Evolutionary conservation across 2,329 filamentous ascomycete species (phyloP).

Genomic region (Stagonosporopsis tanaceti): DNA sequence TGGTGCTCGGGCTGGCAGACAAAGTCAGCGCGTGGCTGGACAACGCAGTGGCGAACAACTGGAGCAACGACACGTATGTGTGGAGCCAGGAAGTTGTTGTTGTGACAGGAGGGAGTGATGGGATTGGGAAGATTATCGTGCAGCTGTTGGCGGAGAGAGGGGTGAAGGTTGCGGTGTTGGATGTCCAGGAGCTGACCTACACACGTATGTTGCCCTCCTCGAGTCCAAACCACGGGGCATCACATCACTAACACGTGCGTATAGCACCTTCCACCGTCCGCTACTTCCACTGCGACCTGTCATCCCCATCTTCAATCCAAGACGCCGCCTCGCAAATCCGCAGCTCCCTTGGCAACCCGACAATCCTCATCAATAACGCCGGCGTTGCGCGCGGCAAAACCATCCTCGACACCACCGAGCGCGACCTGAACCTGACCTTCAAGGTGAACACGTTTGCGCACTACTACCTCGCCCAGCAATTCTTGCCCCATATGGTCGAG

Average conservation of each 20-base stretch:
- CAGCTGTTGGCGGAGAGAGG: conserved; percentile 69
- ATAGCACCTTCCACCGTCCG: conserved; percentile 63
- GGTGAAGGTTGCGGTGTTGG: conserved; percentile 74
- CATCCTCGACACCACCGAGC: conserved; percentile 66
- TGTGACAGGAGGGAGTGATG: conserved; percentile 76
- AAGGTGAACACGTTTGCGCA: conserved; percentile 74
- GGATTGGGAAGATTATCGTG: conserved; percentile 74
- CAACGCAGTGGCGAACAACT: conserved; percentile 59
- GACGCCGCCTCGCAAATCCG: conserved; percentile 63
- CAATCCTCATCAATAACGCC: conserved; percentile 76
- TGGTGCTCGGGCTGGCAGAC: conserved; percentile 61
- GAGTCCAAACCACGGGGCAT: neutral
- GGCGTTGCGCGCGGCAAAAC: conserved; percentile 69
- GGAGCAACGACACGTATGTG: conserved; percentile 63
- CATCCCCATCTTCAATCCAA: conserved; percentile 63
- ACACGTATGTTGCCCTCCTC: conserved; percentile 40
- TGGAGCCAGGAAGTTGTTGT: conserved; percentile 76
- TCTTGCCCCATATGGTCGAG: conserved; percentile 70
- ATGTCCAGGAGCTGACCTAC: conserved; percentile 70
- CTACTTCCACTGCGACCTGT: conserved; percentile 76
- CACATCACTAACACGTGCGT: conserved; percentile 13
- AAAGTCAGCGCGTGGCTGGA: conserved; percentile 62
- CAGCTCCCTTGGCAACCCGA: conserved; percentile 67
- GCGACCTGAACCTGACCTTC: conserved; percentile 71
- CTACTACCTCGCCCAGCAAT: conserved; percentile 71